phyloP scores from a whole-genome alignment of 805 yeast species.

The Saccharomycopsis microspora region DNA sequence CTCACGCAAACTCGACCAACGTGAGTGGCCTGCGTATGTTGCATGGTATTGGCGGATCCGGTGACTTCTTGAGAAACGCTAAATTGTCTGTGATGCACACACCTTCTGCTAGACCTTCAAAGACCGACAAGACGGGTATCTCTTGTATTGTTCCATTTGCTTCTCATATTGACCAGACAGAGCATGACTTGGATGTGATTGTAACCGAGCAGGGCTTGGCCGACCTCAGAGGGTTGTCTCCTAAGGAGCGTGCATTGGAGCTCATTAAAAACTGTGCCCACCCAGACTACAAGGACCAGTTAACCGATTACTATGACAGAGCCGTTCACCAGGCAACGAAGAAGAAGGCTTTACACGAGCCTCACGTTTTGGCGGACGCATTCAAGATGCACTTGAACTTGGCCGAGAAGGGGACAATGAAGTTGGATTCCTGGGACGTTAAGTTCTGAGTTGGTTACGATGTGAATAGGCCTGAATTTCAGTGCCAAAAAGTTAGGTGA shows the following conservation, averaged over 20 bases:
- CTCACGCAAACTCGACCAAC: conserved; percentile 95
- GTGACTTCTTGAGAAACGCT: conserved; percentile 93
- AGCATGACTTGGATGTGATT: conserved; percentile 87
- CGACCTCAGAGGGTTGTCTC: conserved; percentile 90
- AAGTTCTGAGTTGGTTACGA: conserved; percentile 1
- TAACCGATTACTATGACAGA: conserved; percentile 76
- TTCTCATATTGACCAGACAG: conserved; percentile 94
- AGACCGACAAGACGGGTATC: conserved; percentile 88
- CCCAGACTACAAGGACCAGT: conserved; percentile 83
- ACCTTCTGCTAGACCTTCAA: conserved; percentile 90
- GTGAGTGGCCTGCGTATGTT: conserved; percentile 96
- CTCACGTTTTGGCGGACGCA: conserved; percentile 83
- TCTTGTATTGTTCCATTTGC: conserved; percentile 96
- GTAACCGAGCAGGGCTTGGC: conserved; percentile 97
- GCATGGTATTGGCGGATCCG: conserved; percentile 97
- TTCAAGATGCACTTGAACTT: conserved; percentile 90
- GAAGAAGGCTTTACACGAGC: conserved; percentile 82
- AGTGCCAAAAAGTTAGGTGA: no score
- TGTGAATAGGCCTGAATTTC: no score
- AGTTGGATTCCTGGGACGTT: conserved; percentile 65
- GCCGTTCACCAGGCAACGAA: conserved; percentile 67
- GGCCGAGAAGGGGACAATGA: conserved; percentile 94
- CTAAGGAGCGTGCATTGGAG: conserved; percentile 83
- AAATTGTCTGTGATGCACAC: conserved; percentile 97
- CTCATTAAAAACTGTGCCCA: conserved; percentile 88